Evolutionary conservation across 331 rosid species (phyloP).

Genomic region (Malus hybrid): DNA sequence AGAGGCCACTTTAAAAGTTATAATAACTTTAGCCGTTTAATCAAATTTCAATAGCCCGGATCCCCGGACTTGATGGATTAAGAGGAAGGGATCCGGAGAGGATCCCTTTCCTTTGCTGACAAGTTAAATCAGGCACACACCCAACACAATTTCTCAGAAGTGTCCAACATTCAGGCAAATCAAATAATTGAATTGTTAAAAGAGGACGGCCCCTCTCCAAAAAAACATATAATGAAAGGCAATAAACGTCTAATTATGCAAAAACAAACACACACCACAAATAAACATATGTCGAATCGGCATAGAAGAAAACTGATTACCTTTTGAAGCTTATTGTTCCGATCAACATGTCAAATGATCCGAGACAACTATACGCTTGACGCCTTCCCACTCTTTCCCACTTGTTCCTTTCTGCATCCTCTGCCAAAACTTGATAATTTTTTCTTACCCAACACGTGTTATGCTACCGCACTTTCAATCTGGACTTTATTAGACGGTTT

Average conservation of each 20-base stretch:
- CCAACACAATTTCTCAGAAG: background rate
- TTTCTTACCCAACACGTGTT: background rate
- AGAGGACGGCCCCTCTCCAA: background rate
- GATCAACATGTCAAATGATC: background rate
- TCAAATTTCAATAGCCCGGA: too few relatives aligned
- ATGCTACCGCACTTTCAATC: background rate
- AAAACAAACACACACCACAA: background rate
- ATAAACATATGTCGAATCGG: background rate
- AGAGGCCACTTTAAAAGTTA: too few relatives aligned
- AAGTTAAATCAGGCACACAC: slow-evolving; percentile 1
- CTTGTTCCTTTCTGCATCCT: background rate
- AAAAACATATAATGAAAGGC: background rate
- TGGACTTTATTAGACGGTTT: background rate
- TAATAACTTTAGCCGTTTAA: too few relatives aligned
- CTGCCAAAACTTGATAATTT: background rate
- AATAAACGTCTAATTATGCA: background rate
- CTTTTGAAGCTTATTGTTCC: background rate
- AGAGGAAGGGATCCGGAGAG: too few relatives aligned
- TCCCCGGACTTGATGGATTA: too few relatives aligned
- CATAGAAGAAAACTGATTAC: background rate
- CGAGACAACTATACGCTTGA: background rate
- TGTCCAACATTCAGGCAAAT: background rate
- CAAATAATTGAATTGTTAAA: background rate
- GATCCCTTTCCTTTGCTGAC: too few relatives aligned
- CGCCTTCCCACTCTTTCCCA: background rate